phyloP scores from a whole-genome alignment of 2,329 filamentous ascomycete species.

The Beauveria sp. region DNA sequence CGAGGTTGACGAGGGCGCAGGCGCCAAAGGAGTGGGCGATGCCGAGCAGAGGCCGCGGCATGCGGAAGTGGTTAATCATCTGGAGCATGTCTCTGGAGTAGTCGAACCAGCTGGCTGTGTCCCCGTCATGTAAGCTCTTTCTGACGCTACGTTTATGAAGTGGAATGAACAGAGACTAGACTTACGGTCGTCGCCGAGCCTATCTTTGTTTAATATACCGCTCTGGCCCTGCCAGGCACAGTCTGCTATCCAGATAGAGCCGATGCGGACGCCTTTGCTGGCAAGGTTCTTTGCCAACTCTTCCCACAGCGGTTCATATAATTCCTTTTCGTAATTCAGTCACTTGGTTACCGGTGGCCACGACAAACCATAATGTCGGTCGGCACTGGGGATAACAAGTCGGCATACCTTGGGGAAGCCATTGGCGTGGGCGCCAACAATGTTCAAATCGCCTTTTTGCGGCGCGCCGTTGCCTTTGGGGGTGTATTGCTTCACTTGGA shows the following conservation, averaged over 20 bases:
- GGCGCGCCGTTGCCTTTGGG: slow-evolving; percentile 63
- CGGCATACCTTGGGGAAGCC: slow-evolving; percentile 73
- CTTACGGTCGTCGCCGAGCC: slow-evolving; percentile 78
- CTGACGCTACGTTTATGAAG: neutral
- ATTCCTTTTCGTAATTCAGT: slow-evolving; percentile 52
- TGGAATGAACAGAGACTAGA: slow-evolving; percentile 9
- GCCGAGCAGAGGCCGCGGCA: slow-evolving; percentile 72
- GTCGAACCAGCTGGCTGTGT: slow-evolving; percentile 75
- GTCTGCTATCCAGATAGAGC: slow-evolving; percentile 85
- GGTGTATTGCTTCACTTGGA: slow-evolving; percentile 83
- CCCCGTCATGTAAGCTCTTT: neutral
- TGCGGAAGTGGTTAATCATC: slow-evolving; percentile 76
- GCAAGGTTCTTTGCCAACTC: slow-evolving; percentile 59
- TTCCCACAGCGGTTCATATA: slow-evolving; percentile 90
- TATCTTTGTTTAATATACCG: slow-evolving; percentile 65
- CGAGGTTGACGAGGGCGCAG: slow-evolving; percentile 61
- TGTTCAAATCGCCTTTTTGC: slow-evolving; percentile 69
- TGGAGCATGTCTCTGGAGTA: slow-evolving; percentile 77
- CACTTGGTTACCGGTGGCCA: neutral
- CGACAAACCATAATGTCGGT: no score
- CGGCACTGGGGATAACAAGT: neutral
- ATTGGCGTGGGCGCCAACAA: slow-evolving; percentile 84
- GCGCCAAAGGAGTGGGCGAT: slow-evolving; percentile 88
- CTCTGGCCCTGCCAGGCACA: slow-evolving; percentile 79
- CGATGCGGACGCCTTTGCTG: slow-evolving; percentile 58